Percentiles rank a stretch among this genome's conserved stretches.
These are phyloP conservation scores for Talaromyces piceae DNA, from an alignment of 2,329 filamentous ascomycete genomes.

Conservation along the genomic window DNA sequence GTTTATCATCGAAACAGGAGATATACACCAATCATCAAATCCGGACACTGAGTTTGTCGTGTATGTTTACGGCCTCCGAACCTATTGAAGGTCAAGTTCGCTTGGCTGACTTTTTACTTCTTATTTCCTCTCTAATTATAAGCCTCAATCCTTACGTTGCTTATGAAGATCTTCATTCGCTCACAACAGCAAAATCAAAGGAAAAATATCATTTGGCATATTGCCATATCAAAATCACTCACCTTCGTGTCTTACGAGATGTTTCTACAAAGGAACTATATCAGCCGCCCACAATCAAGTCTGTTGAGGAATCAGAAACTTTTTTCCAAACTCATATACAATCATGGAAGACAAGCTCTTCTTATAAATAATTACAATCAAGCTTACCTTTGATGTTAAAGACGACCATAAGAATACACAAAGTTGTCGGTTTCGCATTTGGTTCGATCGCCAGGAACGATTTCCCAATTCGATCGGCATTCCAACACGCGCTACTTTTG, in stretches of 20 bases:
- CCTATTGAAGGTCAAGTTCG: too few relatives aligned
- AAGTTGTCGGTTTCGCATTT: slow-evolving; percentile 8
- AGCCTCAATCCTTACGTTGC: neutral
- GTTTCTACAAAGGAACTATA: slow-evolving; percentile 3
- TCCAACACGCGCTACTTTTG: slow-evolving; percentile 7
- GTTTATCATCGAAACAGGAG: slow-evolving; percentile 5
- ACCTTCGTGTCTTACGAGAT: slow-evolving; percentile 4
- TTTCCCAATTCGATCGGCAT: neutral
- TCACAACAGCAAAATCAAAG: neutral
- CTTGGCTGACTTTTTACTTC: neutral
- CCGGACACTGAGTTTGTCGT: slow-evolving; percentile 4
- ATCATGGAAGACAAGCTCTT: slow-evolving; percentile 1
- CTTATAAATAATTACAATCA: slow-evolving; percentile 4
- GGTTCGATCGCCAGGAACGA: slow-evolving; percentile 1
- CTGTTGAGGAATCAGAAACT: neutral
- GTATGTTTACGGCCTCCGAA: neutral
- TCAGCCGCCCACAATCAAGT: slow-evolving; percentile 1
- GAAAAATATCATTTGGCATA: neutral
- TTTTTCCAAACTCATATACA: slow-evolving; percentile 5
- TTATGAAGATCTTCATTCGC: neutral
- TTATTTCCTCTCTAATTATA: too few relatives aligned
- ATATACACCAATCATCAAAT: slow-evolving; percentile 1
- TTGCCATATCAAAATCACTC: slow-evolving; percentile 5
- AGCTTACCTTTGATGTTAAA: neutral
- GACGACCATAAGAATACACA: neutral